Evolutionary conservation across 768 basidiomycete genomes (phyloP).

Genomic region (Termitomyces sp.): DNA sequence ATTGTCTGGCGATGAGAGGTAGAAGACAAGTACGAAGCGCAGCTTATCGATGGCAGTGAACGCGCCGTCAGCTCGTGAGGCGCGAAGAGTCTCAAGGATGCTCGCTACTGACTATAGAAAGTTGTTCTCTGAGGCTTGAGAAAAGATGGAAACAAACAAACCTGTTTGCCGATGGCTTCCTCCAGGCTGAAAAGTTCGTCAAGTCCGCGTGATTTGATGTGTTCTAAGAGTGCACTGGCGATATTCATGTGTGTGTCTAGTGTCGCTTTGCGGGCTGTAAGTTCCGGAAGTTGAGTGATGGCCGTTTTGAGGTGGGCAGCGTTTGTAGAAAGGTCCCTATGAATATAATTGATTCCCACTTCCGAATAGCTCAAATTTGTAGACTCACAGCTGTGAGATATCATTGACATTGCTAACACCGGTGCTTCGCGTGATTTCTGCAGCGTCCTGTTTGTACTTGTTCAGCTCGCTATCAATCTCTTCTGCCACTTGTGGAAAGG

Average conservation of each 20-base stretch:
- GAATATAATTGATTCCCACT: not conserved
- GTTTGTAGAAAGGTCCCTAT: constrained; percentile 85
- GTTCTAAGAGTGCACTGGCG: constrained; percentile 88
- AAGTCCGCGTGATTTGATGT: constrained; percentile 91
- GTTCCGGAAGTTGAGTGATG: constrained; percentile 92
- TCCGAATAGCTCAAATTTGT: not conserved
- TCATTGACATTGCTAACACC: constrained; percentile 96
- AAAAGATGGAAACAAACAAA: constrained; percentile 20
- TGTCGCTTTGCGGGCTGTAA: constrained; percentile 94
- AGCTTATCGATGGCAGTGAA: constrained; percentile 83
- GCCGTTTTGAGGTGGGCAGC: constrained; percentile 94
- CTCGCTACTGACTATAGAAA: constrained; percentile 57
- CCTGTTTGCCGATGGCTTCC: constrained; percentile 86
- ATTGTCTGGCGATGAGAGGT: constrained; percentile 80
- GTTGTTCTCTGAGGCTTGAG: not conserved
- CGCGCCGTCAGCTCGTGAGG: constrained; percentile 55
- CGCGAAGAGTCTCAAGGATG: constrained; percentile 85
- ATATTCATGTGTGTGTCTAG: constrained; percentile 99
- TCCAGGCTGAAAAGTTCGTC: constrained; percentile 98
- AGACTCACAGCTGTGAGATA: constrained; percentile 81
- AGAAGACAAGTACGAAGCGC: constrained; percentile 92
- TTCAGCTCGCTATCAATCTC: constrained; percentile 92
- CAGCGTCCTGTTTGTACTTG: constrained; percentile 92
- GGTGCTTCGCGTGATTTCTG: constrained; percentile 93
- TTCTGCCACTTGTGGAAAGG: constrained; percentile 98